Evolutionary conservation across 352 stramenopile species (phyloP).

Genomic region (Phytophthora meadii): DNA sequence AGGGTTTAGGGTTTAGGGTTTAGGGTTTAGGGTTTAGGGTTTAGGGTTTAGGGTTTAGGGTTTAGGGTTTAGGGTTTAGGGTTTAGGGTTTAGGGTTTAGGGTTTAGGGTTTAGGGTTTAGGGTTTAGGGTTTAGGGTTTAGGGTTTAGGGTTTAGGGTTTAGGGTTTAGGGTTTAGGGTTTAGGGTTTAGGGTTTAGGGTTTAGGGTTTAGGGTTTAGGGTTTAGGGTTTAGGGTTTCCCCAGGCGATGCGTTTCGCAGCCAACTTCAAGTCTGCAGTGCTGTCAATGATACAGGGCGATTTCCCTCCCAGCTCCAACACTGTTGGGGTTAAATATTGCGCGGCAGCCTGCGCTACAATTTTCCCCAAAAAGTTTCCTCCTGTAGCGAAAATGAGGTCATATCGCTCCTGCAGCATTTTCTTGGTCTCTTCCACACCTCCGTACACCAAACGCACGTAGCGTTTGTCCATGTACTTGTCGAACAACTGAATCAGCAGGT

Average conservation of each 20-base stretch:
- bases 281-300: conserved; percentile 87
- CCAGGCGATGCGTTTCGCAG: conserved; percentile 88
- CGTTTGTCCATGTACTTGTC: conserved; percentile 81
- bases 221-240: no score
- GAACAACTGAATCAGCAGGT: conserved; percentile 62
- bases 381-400: conserved; percentile 90
- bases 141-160: no score
- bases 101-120: no score
- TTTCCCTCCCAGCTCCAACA: conserved; percentile 97
- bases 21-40: no score
- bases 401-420: conserved; percentile 78
- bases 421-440: conserved; percentile 83
- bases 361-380: conserved; percentile 79
- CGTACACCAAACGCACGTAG: conserved; percentile 85
- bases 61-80: no score
- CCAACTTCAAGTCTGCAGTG: conserved; percentile 53
- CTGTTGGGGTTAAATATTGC: conserved; percentile 92
- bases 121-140: no score
- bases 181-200: no score
- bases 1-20: no score
- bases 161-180: no score
- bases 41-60: no score
- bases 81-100: no score
- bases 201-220: no score
- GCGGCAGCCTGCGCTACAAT: conserved; percentile 93